Base-by-base conservation (phyloP, 1,139 yeast genomes). In the Scheffersomyces titani region DNA sequence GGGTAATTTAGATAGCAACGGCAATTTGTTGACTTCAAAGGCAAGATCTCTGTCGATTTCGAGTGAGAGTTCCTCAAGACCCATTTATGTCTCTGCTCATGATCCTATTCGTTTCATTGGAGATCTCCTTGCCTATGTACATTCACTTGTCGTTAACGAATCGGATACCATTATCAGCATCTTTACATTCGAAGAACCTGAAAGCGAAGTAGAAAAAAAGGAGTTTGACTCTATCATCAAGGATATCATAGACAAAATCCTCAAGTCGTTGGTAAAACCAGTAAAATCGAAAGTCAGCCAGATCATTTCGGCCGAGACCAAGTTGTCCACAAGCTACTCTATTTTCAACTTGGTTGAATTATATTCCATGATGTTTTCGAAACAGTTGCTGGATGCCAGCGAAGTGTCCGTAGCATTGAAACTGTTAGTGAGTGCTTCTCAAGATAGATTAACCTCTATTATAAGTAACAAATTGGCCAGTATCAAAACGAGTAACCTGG, bases 81-180 rank as follows among this genome's bases (percentile, higher is more conserved):
- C 93, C 1, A 77, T 91, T 21, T 82, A 84, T 51, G 74, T 88
- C 52, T 83, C 88, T 11, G 88, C 93, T 0, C 90, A 89, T 68
- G 98, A 94, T 70, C 91, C 97, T 1, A 77, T 86, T 19, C 78
- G 97, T 57, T 92, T 87, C 63, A 81, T 91, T 19, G 97, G 98
- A 30, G 98, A 92, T 69, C 81, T 94, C 44, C 75, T 94, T 51
- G 99, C 99, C 0, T 90, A 91, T 75, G 82, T 93, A 16, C 98
- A 96, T 67, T 85, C 96, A 0, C 82, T 92, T n/a, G 87, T 93
- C 45, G 97, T 92, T 5, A 90, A 91, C 70, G 99, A 96, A 70
- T 81, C 86, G 47, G 99, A 96, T 68, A 81, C 89, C 46, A 81
- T 94, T 18, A 81, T 82, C 6, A 81, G 72, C 47, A 70, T 80